phyloP scores from a whole-genome alignment of 768 basidiomycete species.

The Polyporus arcularius region DNA sequence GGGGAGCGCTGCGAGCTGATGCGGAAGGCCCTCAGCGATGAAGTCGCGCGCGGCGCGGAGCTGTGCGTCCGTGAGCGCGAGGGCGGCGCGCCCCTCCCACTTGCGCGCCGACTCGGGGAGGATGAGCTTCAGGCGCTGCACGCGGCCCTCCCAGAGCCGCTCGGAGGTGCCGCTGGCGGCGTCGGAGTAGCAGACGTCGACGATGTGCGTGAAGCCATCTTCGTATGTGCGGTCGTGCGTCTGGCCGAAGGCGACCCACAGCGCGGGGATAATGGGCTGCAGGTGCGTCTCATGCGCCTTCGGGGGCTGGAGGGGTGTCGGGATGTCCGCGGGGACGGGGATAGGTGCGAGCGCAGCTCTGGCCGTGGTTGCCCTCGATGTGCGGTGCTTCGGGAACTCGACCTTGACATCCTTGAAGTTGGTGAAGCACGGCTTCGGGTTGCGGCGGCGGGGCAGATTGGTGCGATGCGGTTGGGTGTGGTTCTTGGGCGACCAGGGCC shows the following conservation, averaged over 20 bases:
- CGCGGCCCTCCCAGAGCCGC: slow-evolving; percentile 7
- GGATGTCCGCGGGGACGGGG: not conserved
- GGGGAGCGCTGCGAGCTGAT: not conserved
- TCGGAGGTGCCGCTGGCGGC: slow-evolving; percentile 7
- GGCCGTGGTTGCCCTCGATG: slow-evolving; percentile 5
- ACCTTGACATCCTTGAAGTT: slow-evolving; percentile 11
- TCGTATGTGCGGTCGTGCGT: slow-evolving; percentile 7
- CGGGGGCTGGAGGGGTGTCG: slow-evolving; percentile 4
- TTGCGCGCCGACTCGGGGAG: slow-evolving; percentile 17
- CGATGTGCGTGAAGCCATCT: slow-evolving; percentile 28
- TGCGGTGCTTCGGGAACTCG: not conserved
- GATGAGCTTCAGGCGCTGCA: slow-evolving; percentile 22
- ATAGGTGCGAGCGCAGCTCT: not conserved
- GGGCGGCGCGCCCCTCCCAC: slow-evolving; percentile 12
- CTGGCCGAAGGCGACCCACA: slow-evolving; percentile 26
- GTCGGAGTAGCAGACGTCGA: slow-evolving; percentile 22
- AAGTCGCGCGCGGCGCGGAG: slow-evolving; percentile 46
- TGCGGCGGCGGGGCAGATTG: slow-evolving; percentile 23
- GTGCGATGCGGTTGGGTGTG: slow-evolving; percentile 28
- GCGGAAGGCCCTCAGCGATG: slow-evolving; percentile 41
- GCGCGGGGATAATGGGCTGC: slow-evolving; percentile 26
- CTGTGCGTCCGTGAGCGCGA: slow-evolving; percentile 35
- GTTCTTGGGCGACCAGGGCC: slow-evolving; percentile 21
- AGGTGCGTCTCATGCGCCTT: slow-evolving; percentile 16
- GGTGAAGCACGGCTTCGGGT: slow-evolving; percentile 18